Conservation (phyloP, 805 yeast species). For the Kodamaea hsintzibuensis region DNA sequence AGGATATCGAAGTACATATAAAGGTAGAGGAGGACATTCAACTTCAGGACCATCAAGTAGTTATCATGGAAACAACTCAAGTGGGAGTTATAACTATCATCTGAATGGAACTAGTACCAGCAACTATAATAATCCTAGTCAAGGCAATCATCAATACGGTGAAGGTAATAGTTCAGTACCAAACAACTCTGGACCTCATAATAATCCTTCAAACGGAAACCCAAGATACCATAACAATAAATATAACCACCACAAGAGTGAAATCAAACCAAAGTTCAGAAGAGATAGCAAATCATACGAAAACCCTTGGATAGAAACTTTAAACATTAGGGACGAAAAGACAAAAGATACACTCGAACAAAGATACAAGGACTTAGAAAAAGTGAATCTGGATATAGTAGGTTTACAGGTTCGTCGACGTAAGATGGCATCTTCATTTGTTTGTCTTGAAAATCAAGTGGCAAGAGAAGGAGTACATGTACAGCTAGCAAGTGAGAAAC, state of each 20-base stretch:
- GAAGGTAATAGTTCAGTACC: neutral
- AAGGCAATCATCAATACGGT: neutral
- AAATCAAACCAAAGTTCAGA: neutral
- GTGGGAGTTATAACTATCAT: neutral
- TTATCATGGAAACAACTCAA: neutral
- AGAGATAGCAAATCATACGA: conserved; percentile 8
- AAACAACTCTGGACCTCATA: neutral
- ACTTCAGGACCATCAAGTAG: neutral
- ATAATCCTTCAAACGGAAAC: neutral
- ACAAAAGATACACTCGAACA: conserved; percentile 26
- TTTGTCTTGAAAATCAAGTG: conserved; percentile 24
- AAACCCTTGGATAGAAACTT: conserved; percentile 37
- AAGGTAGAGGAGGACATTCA: neutral
- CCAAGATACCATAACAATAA: neutral
- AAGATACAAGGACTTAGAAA: conserved; percentile 25
- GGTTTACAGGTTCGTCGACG: conserved; percentile 26
- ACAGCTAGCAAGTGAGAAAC: conserved; percentile 45
- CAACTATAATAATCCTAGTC: neutral
- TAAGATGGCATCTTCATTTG: conserved; percentile 20
- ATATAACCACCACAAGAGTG: neutral
- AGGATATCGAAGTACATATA: neutral
- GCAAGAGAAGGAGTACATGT: conserved; percentile 36
- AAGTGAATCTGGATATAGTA: conserved; percentile 24
- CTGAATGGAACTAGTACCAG: neutral
- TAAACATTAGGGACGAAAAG: conserved; percentile 28